These are phyloP conservation scores for Backusella parvicylindrica DNA, from an alignment of 192 early-diverging fungal genomes.

Conservation along the genomic window DNA sequence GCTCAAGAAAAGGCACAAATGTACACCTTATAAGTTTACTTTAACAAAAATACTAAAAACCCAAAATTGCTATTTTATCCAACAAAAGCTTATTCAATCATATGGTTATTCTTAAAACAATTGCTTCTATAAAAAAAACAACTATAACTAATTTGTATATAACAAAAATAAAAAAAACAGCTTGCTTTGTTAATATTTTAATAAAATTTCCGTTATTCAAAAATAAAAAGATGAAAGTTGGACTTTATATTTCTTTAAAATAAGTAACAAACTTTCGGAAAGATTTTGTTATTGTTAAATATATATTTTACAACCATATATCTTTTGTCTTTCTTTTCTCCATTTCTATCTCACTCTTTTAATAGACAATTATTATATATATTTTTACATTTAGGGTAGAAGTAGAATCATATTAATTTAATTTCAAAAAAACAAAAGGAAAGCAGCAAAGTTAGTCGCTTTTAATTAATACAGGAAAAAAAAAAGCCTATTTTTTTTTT, in stretches of 20 bases:
- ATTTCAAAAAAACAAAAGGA: no score
- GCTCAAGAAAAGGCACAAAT: background rate
- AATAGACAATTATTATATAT: background rate
- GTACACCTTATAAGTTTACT: background rate
- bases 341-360: background rate
- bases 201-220: background rate
- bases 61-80: background rate
- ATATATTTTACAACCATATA: background rate
- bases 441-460: no score
- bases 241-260: background rate
- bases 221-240: background rate
- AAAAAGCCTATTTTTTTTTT: background rate
- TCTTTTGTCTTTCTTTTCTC: background rate
- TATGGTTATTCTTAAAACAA: no score
- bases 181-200: constrained; percentile 2
- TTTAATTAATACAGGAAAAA: no score
- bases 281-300: background rate
- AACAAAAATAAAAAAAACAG: constrained; percentile 4
- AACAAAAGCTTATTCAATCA: background rate
- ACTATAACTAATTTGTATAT: background rate
- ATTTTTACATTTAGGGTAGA: no score
- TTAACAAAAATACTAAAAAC: background rate
- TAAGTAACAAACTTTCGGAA: background rate
- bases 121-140: background rate
- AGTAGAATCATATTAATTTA: no score